A percentile compares a stretch with the other conserved stretches of the same genome.
These are phyloP conservation scores for Apiotrichum laibachii DNA, from an alignment of 1,284 basidiomycete species.

Conservation along the genomic window DNA sequence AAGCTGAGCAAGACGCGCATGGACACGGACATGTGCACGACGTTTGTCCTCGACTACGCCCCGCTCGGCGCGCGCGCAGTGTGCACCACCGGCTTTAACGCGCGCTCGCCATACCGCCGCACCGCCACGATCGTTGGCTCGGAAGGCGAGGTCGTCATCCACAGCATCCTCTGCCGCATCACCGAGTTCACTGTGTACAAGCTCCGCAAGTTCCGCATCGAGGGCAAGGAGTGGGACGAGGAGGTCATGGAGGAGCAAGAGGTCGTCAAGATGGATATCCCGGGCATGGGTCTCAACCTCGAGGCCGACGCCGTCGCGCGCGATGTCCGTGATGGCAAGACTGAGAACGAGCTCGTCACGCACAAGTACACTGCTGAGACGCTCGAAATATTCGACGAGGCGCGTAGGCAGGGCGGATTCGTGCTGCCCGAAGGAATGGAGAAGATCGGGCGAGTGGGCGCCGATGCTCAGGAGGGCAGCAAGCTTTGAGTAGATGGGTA, in stretches of 20 bases:
- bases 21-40: slow-evolving; percentile 46
- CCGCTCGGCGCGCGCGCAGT: slow-evolving; percentile 28
- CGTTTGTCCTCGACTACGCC: slow-evolving; percentile 41
- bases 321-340: slow-evolving; percentile 41
- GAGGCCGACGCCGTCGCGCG: slow-evolving; percentile 52
- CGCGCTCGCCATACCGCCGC: slow-evolving; percentile 8
- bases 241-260: slow-evolving; percentile 25
- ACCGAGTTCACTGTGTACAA: slow-evolving; percentile 9
- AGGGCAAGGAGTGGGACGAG: background rate
- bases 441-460: slow-evolving; percentile 25
- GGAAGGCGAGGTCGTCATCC: slow-evolving; percentile 14
- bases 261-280: slow-evolving; percentile 31
- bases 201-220: background rate
- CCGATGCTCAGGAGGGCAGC: background rate
- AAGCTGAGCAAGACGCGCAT: slow-evolving; percentile 43
- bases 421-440: slow-evolving; percentile 45
- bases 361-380: slow-evolving; percentile 44
- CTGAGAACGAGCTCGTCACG: slow-evolving; percentile 40
- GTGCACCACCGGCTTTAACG: slow-evolving; percentile 10
- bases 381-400: slow-evolving; percentile 49
- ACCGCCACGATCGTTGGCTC: slow-evolving; percentile 12
- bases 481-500: background rate
- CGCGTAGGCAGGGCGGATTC: slow-evolving; percentile 45
- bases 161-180: slow-evolving; percentile 10
- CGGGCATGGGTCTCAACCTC: slow-evolving; percentile 43